Conservation (phyloP, 805 yeast genomes). For the Starmerella kuoi region DNA sequence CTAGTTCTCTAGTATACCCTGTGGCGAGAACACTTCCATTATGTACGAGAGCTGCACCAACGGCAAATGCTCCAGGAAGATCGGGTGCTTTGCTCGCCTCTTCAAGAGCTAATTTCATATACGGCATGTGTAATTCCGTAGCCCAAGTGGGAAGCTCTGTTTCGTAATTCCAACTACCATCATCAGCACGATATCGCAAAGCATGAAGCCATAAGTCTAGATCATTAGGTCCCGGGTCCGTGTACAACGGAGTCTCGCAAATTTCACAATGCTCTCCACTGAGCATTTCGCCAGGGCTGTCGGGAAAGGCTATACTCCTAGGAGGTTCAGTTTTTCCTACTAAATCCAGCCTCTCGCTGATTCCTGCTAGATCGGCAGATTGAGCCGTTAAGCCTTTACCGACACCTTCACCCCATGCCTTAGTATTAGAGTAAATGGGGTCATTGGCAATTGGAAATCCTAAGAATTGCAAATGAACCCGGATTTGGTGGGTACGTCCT, state of each 20-base stretch:
- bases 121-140: conserved; percentile 39
- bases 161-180: conserved; percentile 51
- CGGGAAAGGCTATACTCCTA: conserved; percentile 41
- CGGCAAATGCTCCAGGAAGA: conserved; percentile 77
- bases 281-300: conserved; percentile 51
- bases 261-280: conserved; percentile 46
- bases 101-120: conserved; percentile 64
- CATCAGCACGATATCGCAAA: conserved; percentile 47
- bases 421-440: conserved; percentile 69
- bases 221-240: conserved; percentile 85
- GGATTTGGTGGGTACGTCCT: conserved; percentile 89
- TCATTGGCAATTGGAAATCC: conserved; percentile 89
- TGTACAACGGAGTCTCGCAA: conserved; percentile 59
- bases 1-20: conserved; percentile 82
- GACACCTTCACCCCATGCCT: conserved; percentile 65
- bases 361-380: conserved; percentile 33
- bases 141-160: conserved; percentile 84
- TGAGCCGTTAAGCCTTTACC: conserved; percentile 46
- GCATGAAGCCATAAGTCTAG: conserved; percentile 88
- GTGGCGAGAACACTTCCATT: conserved; percentile 55
- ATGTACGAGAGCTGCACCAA: conserved; percentile 75
- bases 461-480: conserved; percentile 83
- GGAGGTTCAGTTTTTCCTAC: conserved; percentile 63
- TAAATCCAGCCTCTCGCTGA: conserved; percentile 41
- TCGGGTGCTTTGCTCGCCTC: conserved; percentile 73